Percentiles rank a stretch among this genome's conserved stretches.
phyloP scores from a whole-genome alignment of 176 grass and related monocot genomes.

The Dendrocalamus sinicus region DNA sequence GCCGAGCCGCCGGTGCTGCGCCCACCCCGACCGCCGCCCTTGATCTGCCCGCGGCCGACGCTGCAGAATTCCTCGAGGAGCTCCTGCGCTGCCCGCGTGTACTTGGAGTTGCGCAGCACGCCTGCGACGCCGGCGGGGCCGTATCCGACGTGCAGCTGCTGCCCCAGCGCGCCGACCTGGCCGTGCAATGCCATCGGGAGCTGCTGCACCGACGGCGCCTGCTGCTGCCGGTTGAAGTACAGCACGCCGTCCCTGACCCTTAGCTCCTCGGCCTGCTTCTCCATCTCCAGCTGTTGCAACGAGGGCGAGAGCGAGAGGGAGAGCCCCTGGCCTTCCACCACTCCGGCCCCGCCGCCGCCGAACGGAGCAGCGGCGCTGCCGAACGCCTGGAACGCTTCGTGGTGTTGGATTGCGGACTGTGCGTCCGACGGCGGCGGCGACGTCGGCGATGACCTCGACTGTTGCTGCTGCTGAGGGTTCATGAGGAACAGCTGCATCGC shows the following conservation, averaged over 20 bases:
- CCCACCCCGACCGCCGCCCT: slow-evolving; percentile 41
- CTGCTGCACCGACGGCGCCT: slow-evolving; percentile 53
- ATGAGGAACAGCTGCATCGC: slow-evolving; percentile 91
- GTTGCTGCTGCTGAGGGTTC: slow-evolving; percentile 74
- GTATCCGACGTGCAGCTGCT: slow-evolving; percentile 67
- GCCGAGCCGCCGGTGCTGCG: slow-evolving; percentile 42
- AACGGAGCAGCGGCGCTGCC: slow-evolving; percentile 47
- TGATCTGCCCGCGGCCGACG: slow-evolving; percentile 80
- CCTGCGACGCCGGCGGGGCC: slow-evolving; percentile 62
- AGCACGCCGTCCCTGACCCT: slow-evolving; percentile 78
- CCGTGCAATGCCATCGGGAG: slow-evolving; percentile 72
- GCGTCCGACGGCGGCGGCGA: slow-evolving; percentile 60
- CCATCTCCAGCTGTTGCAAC: slow-evolving; percentile 94
- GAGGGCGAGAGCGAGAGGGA: slow-evolving; percentile 87
- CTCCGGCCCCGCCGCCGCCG: slow-evolving; percentile 47
- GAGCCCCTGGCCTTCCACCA: slow-evolving; percentile 83
- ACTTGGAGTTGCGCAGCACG: slow-evolving; percentile 89
- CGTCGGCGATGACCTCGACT: slow-evolving; percentile 57
- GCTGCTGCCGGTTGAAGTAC: slow-evolving; percentile 76
- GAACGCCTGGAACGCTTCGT: slow-evolving; percentile 79
- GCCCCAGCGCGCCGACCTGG: slow-evolving; percentile 49
- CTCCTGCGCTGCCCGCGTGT: slow-evolving; percentile 86
- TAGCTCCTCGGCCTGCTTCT: slow-evolving; percentile 85
- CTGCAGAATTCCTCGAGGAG: slow-evolving; percentile 98
- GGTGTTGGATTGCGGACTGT: slow-evolving; percentile 62